Evolutionary conservation across 805 yeast species (phyloP), one percentile per base, ranked within the genome.

Genomic region (Kodamaea kaohsiungensis): DNA sequence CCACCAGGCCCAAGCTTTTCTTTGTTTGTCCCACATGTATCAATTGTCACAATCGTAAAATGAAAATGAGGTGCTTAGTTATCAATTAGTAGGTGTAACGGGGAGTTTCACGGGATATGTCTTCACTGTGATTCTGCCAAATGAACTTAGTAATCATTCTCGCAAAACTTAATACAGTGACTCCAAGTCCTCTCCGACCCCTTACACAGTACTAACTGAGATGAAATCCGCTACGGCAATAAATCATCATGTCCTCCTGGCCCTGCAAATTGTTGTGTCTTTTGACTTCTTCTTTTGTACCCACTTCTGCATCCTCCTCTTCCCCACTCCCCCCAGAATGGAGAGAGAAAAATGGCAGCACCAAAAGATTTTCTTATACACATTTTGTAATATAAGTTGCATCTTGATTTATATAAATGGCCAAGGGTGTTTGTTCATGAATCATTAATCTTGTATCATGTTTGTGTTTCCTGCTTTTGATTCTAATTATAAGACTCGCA

Each of bases 401-500:
- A 7, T 7, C 10, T 40, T 19, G 7, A 7, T 19, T 3, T 17
- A 10, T 40, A 17, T 40, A 17, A 16, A 19, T 40, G 19, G n/a
- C 45, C 35, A 30, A 30, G 35, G 35, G 10, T 2, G 13, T 9
- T 8, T 30, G 35, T 12, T 30, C 13, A 30, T 30, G 25, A 22
- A 30, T 30, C 35, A 12, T 12, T 30, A 30, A 30, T 30, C 35
- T 30, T 9, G 43, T 18, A 39, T 33, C 22, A 69, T 70, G 76
- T 66, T 63, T 58, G 75, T 69, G 12, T 71, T 71, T 50, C 76
- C 76, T 8, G 76, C 74, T 15, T 68, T 70, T 49, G 65, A 71
- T 53, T 56, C 65, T 43, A 70, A 65, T 58, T 71, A 69, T 58
- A 68, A 67, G 57, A 61, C 71, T 10, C 55, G 76, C 39, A 70